A percentile compares a stretch with the other conserved stretches of the same genome.
Evolutionary conservation across 768 basidiomycete genomes (phyloP).

Genomic region (Clathrus columnatus): DNA sequence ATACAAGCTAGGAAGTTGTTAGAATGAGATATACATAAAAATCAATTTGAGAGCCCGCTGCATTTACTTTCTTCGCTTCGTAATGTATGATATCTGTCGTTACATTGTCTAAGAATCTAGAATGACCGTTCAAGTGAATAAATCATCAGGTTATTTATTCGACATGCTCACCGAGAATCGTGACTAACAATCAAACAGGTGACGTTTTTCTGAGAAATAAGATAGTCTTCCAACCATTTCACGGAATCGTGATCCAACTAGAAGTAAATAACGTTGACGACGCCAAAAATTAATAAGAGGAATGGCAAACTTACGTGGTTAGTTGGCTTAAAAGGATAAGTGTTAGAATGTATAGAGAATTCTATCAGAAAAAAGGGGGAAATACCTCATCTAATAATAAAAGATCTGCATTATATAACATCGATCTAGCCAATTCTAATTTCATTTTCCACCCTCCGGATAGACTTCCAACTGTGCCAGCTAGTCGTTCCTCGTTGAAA

Average conservation of each 20-base stretch:
- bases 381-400: constrained; percentile 76
- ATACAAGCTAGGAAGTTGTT: constrained; percentile 56
- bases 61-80: constrained; percentile 75
- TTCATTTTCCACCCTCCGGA: constrained; percentile 99
- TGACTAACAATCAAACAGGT: constrained; percentile 94
- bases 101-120: constrained; percentile 86
- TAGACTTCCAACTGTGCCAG: constrained; percentile 77
- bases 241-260: constrained; percentile 81
- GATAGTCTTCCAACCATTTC: constrained; percentile 85
- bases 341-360: constrained; percentile 1
- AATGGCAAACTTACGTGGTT: constrained; percentile 61
- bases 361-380: constrained; percentile 9
- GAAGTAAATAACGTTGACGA: constrained; percentile 2
- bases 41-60: constrained; percentile 11
- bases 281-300: constrained; percentile 11
- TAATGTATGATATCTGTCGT: constrained; percentile 98
- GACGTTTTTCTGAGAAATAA: constrained; percentile 69
- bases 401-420: constrained; percentile 90
- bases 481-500: constrained; percentile 80
- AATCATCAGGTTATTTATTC: not conserved
- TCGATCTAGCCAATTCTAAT: constrained; percentile 88
- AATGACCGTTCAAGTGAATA: constrained; percentile 10
- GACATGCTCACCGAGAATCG: constrained; percentile 74
- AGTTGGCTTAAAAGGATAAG: constrained; percentile 52
- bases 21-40: constrained; percentile 6